Conservation (phyloP, 345 rosid genomes). For the Anacardium occidentale region DNA sequence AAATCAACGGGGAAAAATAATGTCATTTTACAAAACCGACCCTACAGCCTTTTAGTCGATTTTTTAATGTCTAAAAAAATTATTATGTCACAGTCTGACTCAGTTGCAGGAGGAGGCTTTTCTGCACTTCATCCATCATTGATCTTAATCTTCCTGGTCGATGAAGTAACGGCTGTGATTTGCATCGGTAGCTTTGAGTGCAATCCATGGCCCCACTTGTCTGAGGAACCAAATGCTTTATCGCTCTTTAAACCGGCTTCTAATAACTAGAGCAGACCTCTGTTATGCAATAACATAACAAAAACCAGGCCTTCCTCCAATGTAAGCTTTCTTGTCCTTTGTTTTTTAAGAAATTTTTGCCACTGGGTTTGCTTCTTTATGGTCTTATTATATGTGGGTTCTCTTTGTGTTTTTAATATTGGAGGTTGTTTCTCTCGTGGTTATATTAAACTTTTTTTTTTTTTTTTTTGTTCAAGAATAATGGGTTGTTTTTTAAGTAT, state of each 20-base stretch:
- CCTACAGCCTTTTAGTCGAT: neutral
- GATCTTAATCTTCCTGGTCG: conserved; percentile 43
- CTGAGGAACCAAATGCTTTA: conserved; percentile 25
- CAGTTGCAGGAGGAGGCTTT: neutral
- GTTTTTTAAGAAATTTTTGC: neutral
- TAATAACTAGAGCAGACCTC: conserved; percentile 55
- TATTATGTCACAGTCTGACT: neutral
- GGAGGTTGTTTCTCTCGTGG: neutral
- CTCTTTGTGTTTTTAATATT: conserved; percentile 2
- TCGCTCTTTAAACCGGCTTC: conserved; percentile 35
- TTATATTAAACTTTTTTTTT: too few species aligned
- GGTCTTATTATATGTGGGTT: conserved; percentile 20
- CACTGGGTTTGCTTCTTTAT: conserved; percentile 19
- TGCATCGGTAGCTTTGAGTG: conserved; percentile 54
- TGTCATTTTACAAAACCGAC: conserved; percentile 5
- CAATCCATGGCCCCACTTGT: conserved; percentile 76
- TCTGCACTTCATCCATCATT: conserved; percentile 13
- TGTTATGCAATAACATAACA: conserved; percentile 33
- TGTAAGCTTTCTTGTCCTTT: conserved; percentile 33
- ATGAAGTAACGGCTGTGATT: conserved; percentile 74
- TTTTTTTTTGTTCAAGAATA: neutral
- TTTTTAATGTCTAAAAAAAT: neutral
- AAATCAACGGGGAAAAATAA: conserved; percentile 11
- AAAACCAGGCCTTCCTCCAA: conserved; percentile 32
- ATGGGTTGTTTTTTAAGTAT: neutral